phyloP scores from a whole-genome alignment of 495 filamentous ascomycete species.

The Ascodesmis nigricans region DNA sequence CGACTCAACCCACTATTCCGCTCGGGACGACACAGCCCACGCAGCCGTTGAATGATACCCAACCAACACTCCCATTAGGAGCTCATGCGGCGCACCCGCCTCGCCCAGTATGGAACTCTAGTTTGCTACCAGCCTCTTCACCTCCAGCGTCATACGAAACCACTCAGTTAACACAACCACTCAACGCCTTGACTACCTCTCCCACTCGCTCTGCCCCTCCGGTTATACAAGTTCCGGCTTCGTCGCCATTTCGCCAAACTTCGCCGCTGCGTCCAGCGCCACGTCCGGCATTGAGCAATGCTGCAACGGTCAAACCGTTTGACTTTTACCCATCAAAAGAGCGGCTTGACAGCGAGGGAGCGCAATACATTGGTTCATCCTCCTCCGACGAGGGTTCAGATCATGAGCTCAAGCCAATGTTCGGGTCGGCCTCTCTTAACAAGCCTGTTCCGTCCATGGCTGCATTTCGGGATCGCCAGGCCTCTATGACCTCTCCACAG shows the following conservation, averaged over 20 bases:
- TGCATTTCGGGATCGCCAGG: constrained; percentile 15
- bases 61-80: too few relatives aligned
- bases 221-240: constrained; percentile 59
- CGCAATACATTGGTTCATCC: constrained; percentile 33
- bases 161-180: not conserved
- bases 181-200: not conserved
- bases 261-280: not conserved
- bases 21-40: constrained; percentile 10
- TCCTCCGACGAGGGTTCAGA: constrained; percentile 34
- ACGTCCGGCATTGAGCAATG: constrained; percentile 5
- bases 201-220: constrained; percentile 26
- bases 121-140: not conserved
- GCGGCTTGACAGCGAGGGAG: constrained; percentile 29
- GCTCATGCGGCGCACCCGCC: too few relatives aligned
- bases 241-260: constrained; percentile 42
- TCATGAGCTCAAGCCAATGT: constrained; percentile 41
- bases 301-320: constrained; percentile 18
- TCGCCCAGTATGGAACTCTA: too few relatives aligned
- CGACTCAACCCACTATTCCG: constrained; percentile 40
- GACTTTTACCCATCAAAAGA: constrained; percentile 14
- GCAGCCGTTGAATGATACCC: too few relatives aligned
- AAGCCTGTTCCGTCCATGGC: constrained; percentile 12
- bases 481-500: constrained; percentile 3
- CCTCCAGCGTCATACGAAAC: not conserved
- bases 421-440: constrained; percentile 8